Percentiles rank a stretch among this genome's conserved stretches.
Evolutionary conservation across 345 rosid genomes (phyloP).

Genomic region (Draba incana): DNA sequence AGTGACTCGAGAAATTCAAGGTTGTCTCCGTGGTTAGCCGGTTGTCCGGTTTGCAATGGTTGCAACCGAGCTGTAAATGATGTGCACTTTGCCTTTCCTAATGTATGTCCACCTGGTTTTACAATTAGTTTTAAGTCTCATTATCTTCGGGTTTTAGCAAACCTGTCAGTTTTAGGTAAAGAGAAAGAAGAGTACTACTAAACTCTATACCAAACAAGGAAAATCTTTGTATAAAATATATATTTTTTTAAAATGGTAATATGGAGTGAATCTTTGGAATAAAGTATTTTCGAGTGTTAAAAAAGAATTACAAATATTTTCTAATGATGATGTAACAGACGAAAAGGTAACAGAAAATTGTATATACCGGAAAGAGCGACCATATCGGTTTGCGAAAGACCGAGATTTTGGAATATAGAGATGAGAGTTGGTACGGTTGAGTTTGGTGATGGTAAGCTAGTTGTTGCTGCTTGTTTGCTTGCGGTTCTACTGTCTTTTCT

Average conservation of each 20-base stretch:
- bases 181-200: constrained; percentile 7
- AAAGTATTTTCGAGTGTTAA: no score
- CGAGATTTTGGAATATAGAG: constrained; percentile 69
- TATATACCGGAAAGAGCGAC: constrained; percentile 73
- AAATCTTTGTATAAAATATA: no score
- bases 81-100: constrained; percentile 81
- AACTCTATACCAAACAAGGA: constrained; percentile 53
- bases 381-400: constrained; percentile 68
- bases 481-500: constrained; percentile 70
- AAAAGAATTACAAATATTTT: no score
- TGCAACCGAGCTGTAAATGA: constrained; percentile 62
- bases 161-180: background rate
- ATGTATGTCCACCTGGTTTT: constrained; percentile 69
- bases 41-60: constrained; percentile 40
- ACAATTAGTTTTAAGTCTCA: constrained; percentile 7
- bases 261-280: no score
- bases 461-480: constrained; percentile 65
- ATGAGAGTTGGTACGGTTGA: constrained; percentile 58
- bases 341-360: no score
- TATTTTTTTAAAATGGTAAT: no score
- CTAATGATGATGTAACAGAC: no score
- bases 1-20: constrained; percentile 63
- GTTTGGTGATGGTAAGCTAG: constrained; percentile 72
- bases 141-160: constrained; percentile 1
- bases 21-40: constrained; percentile 48